Conservation (phyloP, 192 early-diverging fungal species). For the Rhizoclosmatium globosum region DNA sequence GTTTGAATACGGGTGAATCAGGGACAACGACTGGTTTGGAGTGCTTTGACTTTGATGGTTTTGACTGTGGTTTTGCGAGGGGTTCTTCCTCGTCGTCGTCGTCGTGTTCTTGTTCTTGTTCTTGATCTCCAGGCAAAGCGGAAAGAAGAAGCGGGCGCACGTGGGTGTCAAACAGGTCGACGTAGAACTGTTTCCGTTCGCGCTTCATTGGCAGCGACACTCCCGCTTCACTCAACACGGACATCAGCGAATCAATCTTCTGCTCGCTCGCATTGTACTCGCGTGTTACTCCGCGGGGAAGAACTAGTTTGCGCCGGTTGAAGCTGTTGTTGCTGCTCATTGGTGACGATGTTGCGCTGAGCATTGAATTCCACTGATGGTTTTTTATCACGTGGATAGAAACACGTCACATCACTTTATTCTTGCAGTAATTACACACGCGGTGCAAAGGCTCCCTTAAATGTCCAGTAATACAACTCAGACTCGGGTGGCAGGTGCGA, state of each 20-base stretch:
- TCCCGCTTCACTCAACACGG: conserved; percentile 43
- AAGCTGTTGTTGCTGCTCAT: background rate
- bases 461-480: background rate
- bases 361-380: background rate
- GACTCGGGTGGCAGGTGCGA: background rate
- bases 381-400: background rate
- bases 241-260: conserved; percentile 41
- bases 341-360: background rate
- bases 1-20: background rate
- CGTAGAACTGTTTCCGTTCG: conserved; percentile 49
- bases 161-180: conserved; percentile 45
- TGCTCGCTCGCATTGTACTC: background rate
- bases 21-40: background rate
- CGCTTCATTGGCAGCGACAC: conserved; percentile 46
- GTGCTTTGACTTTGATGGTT: background rate
- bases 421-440: background rate
- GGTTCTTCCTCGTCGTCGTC: background rate
- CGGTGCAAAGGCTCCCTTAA: background rate
- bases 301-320: background rate
- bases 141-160: background rate
- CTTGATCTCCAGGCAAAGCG: background rate
- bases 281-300: background rate
- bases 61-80: background rate
- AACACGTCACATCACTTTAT: background rate
- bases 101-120: background rate